These are phyloP conservation scores for Metschnikowia shivogae DNA, from an alignment of 805 yeast species.

Conservation along the genomic window DNA sequence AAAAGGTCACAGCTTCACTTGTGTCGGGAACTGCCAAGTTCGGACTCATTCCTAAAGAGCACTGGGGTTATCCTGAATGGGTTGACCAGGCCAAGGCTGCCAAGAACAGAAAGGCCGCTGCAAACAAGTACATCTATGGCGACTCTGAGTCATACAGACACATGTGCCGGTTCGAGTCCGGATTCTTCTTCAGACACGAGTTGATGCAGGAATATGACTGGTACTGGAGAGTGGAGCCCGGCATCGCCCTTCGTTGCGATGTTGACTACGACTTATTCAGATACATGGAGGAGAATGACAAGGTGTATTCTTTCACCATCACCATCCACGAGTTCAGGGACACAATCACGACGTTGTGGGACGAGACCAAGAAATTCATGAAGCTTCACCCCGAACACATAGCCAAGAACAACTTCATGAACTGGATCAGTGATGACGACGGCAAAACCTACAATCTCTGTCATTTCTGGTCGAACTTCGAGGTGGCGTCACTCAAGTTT, in stretches of 20 bases:
- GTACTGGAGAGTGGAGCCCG: constrained; percentile 96
- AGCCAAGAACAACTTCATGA: constrained; percentile 61
- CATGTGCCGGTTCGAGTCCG: constrained; percentile 91
- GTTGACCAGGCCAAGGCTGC: constrained; percentile 75
- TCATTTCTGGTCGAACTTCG: constrained; percentile 91
- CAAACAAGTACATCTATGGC: constrained; percentile 63
- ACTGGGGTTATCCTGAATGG: constrained; percentile 86
- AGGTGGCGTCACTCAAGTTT: constrained; percentile 67
- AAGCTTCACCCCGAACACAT: constrained; percentile 56
- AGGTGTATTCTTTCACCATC: constrained; percentile 85
- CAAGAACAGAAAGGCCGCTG: constrained; percentile 55
- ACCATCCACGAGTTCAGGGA: constrained; percentile 75
- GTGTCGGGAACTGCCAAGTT: constrained; percentile 75
- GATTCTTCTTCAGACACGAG: constrained; percentile 81
- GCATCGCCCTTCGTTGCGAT: constrained; percentile 76
- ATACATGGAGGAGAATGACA: constrained; percentile 68
- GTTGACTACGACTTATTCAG: constrained; percentile 83
- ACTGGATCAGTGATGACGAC: constrained; percentile 63
- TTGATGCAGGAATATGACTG: constrained; percentile 72
- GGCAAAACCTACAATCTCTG: constrained; percentile 74
- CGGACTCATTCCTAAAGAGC: constrained; percentile 77
- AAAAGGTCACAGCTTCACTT: constrained; percentile 56
- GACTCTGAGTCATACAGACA: constrained; percentile 75
- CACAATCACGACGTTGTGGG: constrained; percentile 86
- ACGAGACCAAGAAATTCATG: constrained; percentile 65